These are phyloP conservation scores for Hypocrella siamensis DNA, from an alignment of 2,329 filamentous ascomycete species.

Conservation along the genomic window DNA sequence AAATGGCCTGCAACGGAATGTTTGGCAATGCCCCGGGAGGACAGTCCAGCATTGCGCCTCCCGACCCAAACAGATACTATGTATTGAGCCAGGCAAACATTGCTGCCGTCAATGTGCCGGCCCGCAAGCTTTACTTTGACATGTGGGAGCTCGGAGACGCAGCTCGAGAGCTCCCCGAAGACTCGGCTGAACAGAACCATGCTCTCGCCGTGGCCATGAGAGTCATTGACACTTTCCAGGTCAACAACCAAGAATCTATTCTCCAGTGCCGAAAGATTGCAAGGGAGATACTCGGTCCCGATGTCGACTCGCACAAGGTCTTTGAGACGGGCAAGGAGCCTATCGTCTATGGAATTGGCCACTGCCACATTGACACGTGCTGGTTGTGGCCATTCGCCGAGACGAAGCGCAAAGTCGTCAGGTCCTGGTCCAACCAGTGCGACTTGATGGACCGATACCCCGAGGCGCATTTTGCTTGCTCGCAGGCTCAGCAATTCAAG, in stretches of 20 bases:
- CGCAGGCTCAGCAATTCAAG: slow-evolving; percentile 94
- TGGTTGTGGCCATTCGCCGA: slow-evolving; percentile 99
- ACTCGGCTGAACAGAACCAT: slow-evolving; percentile 80
- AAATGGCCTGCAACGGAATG: slow-evolving; percentile 98
- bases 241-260: slow-evolving; percentile 64
- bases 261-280: slow-evolving; percentile 70
- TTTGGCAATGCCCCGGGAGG: slow-evolving; percentile 82
- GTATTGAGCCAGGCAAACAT: slow-evolving; percentile 66
- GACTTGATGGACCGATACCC: slow-evolving; percentile 90
- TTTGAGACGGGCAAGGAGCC: slow-evolving; percentile 63
- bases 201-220: slow-evolving; percentile 71
- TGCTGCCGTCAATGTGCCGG: slow-evolving; percentile 74
- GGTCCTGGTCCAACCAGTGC: slow-evolving; percentile 95
- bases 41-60: slow-evolving; percentile 69
- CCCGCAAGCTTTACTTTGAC: slow-evolving; percentile 71
- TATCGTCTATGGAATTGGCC: slow-evolving; percentile 76
- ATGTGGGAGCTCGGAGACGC: slow-evolving; percentile 95
- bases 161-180: slow-evolving; percentile 73
- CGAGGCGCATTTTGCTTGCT: slow-evolving; percentile 82
- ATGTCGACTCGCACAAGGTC: slow-evolving; percentile 69
- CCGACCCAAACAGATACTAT: slow-evolving; percentile 71
- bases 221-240: slow-evolving; percentile 82
- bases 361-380: slow-evolving; percentile 96
- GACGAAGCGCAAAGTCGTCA: slow-evolving; percentile 88
- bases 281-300: slow-evolving; percentile 62